Base-by-base conservation (phyloP, 75 land plant genomes). In the Picea glauca region DNA sequence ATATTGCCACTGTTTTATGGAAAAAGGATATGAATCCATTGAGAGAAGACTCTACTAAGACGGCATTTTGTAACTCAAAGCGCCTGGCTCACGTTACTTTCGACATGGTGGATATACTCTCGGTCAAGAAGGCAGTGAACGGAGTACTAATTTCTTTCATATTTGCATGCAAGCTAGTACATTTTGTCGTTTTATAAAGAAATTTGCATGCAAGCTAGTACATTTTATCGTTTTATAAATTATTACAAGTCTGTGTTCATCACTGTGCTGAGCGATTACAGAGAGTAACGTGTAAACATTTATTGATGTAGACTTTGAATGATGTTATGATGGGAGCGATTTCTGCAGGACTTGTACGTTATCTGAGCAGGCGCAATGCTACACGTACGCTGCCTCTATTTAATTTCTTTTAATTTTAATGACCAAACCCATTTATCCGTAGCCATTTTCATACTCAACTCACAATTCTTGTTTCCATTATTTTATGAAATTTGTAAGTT, bases 251-350 rank as follows among this genome's bases (percentile, higher is more conserved):
- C 13, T 12, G 33, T 64, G 11, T 3, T 30, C 9, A 0, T 21
- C 2, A 3, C 26, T 0, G 3, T 18, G 62, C 0, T 1, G 0
- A 31, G 21, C 2, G 13, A 2, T 21, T 23, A 21, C 30, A 5
- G 31, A 1, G 1, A 9, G 13, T 11, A 8, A 3, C 14, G 15
- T 3, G 2, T 31, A 0, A 23, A 13, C 15, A 60, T 11, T 33
- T 33, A 3, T 26, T 21, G 38, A 3, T 70, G 74, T 89, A 93
- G 98, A 95, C 94, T 1, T 72, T 95, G 18, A 95, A 91, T 70
- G 98, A 95, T 83, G 98, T 95, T 1, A 60, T 91, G 18, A 54
- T 91, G 68, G 98, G 91, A 66, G 72, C 91, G 23, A 84, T 87
- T 33, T 80, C 87, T 20, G 91, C 93, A 14, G 98, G 91, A 33